Base-by-base conservation (phyloP, 441 rosid species). In the Geranium incanum region DNA sequence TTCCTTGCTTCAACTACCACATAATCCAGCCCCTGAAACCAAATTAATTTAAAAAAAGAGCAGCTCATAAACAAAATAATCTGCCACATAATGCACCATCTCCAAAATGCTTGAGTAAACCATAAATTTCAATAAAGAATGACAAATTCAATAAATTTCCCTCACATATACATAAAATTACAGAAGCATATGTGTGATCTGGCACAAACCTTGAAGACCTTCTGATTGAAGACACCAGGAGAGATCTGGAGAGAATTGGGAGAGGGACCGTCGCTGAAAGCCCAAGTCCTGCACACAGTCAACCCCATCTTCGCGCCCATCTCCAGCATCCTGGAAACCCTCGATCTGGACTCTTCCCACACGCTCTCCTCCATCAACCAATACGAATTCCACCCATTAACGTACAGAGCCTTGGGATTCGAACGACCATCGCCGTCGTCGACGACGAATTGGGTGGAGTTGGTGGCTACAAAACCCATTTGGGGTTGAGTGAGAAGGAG, bases 281-380 rank as follows among this genome's bases (percentile, higher is more conserved):
- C 88, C 88, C 88, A 83, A 59, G 86, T 85, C 76, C 85, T 69
- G 71, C 88, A 85, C 39, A 85, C 84, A 23, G 78, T 83, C 84
- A 85, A 50, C 59, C 88, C 86, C 85, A 83, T 70, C 57, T 80
- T 68, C 36, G 79, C 69, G 16, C 85, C 85, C 45, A 21, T 73
- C 52, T 71, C 72, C 41, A 82, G 57, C 78, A 82, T 78, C 79
- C 72, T 63, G 11, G 81, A 72, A 2, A 80, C 85, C 71, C 74
- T 80, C 57, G 72, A 67, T 62, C 80, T 76, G 19, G 79, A 78
- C 6, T 68, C 5, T 6, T 68, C 67, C 80, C 81, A 76, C 50
- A 72, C 72, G 67, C 81, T 78, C 70, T 74, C 80, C 71, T 80
- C 75, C 83, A 82, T 74, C 77, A 80, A 4, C 85, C 83, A 82